These are phyloP conservation scores for Chlorella sp. DNA, from an alignment of 139 green algal genomes.

Conservation along the genomic window DNA sequence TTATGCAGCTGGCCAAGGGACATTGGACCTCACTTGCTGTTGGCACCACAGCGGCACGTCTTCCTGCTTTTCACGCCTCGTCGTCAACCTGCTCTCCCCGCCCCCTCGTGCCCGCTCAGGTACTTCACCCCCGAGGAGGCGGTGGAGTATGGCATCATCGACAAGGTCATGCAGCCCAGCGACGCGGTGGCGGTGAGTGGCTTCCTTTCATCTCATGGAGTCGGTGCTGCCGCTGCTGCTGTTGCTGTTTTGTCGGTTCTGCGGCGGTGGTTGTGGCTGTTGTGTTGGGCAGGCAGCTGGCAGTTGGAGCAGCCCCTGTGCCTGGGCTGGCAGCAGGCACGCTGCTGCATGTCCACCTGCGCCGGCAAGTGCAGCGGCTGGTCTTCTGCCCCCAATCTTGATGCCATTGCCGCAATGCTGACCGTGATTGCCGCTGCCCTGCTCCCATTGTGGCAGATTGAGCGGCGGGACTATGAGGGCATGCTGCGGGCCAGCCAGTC, in stretches of 20 bases:
- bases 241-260: not conserved
- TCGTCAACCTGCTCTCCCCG: not conserved
- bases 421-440: too few relatives aligned
- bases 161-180: constrained; percentile 80
- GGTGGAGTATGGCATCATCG: constrained; percentile 92
- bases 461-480: constrained; percentile 40
- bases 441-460: constrained; percentile 20
- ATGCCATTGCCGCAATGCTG: too few relatives aligned
- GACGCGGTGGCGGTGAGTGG: constrained; percentile 43
- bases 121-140: constrained; percentile 85
- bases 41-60: not conserved
- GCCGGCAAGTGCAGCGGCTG: not conserved
- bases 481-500: constrained; percentile 33
- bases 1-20: too few relatives aligned
- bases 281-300: not conserved
- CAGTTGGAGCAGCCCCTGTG: not conserved
- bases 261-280: not conserved
- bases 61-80: not conserved
- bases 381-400: not conserved
- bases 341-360: not conserved
- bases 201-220: too few relatives aligned
- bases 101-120: constrained; percentile 17
- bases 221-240: not conserved
- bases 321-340: not conserved
- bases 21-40: not conserved